Evolutionary conservation across 2,329 filamentous ascomycete genomes (phyloP), one percentile per base, ranked within the genome.

Genomic region (Emericellopsis cladophorae): DNA sequence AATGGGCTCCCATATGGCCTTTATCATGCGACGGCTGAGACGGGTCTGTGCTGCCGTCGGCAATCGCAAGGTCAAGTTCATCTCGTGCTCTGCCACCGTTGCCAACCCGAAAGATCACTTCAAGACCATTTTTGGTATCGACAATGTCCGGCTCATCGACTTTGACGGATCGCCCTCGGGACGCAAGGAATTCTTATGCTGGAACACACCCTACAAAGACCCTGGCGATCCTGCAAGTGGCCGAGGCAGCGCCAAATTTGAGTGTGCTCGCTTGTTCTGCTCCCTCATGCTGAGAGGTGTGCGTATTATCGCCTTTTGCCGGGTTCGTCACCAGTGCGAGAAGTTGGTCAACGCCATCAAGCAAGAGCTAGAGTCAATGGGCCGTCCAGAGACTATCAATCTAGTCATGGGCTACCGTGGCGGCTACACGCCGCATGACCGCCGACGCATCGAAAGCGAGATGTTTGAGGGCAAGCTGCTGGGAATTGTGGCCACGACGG

Each of bases 401-500:
- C 70, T 90, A 37, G 86, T 98, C 2, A 95, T 95, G 88, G 87
- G 85, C 1, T 98, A 98, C 54, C 79, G 92, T 46, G 92, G 92
- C 21, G 92, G 92, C 0, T 98, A 98, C 54, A 95, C 89, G 4
- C 79, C 90, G 2, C 84, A 93, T 56, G 92, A 98, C 53, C 74
- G 92, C 42, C 76, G 92, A 15, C 71, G 75, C 42, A 95, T 98
- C 44, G 92, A 98, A 58, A 78, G 74, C 22, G 89, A 96, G 55
- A 96, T 98, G 92, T 98, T 98, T 50, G 84, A 94, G 42, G 92
- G 92, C 0, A 92, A 89, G 52, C 70, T 98, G 2, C 72, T 95
- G 45, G 92, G 92, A 1, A 93, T 98, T 42, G 80, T 98, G 26
- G 90, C 90, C 2, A 98, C 92, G 0, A 94, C 82, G 41, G 92